Conservation (phyloP, 768 basidiomycete species). For the Termitomyces sp. region DNA sequence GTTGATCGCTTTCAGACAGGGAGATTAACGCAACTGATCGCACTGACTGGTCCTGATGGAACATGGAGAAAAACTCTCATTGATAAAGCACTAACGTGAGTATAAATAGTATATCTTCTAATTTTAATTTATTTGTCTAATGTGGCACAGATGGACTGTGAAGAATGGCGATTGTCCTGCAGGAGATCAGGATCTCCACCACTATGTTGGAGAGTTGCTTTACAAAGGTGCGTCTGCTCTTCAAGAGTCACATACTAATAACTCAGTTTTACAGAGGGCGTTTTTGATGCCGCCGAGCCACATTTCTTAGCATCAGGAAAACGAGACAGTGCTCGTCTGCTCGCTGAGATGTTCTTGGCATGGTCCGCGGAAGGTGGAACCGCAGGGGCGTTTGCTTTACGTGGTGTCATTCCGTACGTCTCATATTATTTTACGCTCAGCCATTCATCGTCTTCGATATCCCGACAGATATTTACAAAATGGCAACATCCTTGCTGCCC, state of each 20-base stretch:
- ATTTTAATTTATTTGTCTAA: slow-evolving; percentile 7
- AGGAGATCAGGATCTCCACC: slow-evolving; percentile 85
- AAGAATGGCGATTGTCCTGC: slow-evolving; percentile 74
- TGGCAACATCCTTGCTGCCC: slow-evolving; percentile 88
- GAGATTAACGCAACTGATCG: slow-evolving; percentile 87
- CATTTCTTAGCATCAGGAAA: slow-evolving; percentile 85
- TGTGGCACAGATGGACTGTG: slow-evolving; percentile 69
- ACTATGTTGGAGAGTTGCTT: slow-evolving; percentile 85
- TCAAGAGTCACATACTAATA: neutral
- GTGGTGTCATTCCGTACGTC: slow-evolving; percentile 79
- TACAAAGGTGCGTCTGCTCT: slow-evolving; percentile 59
- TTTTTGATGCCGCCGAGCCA: slow-evolving; percentile 68
- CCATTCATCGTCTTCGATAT: neutral
- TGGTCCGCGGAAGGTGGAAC: slow-evolving; percentile 56
- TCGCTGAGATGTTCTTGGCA: slow-evolving; percentile 82
- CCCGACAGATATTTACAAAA: slow-evolving; percentile 65
- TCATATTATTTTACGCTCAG: neutral
- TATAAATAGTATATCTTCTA: slow-evolving; percentile 9
- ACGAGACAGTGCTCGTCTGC: slow-evolving; percentile 79
- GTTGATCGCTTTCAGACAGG: slow-evolving; percentile 40
- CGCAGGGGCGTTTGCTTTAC: slow-evolving; percentile 75
- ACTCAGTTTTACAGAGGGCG: slow-evolving; percentile 49
- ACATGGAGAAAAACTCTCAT: slow-evolving; percentile 90
- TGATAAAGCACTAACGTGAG: slow-evolving; percentile 79
- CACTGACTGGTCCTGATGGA: slow-evolving; percentile 72